Evolutionary conservation across 176 grass and related monocot genomes (phyloP).

Genomic region (Oryza brachyantha): DNA sequence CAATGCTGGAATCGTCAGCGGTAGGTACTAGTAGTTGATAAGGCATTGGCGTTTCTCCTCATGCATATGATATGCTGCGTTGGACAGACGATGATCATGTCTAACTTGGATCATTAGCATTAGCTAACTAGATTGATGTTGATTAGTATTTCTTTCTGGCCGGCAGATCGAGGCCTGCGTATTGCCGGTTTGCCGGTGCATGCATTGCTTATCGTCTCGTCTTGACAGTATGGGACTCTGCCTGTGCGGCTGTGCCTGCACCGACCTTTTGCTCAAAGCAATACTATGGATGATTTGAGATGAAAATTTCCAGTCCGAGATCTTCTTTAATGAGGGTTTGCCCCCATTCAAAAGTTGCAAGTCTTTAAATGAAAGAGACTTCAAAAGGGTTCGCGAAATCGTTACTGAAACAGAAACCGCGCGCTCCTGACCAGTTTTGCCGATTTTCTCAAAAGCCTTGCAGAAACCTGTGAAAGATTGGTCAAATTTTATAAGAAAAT

Average conservation of each 20-base stretch:
- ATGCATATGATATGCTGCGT: background rate
- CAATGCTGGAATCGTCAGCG: background rate
- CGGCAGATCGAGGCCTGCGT: background rate
- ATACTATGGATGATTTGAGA: background rate
- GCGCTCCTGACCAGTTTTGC: no score
- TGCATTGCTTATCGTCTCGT: conserved; percentile 10
- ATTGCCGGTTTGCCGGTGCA: conserved; percentile 30
- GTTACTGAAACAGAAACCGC: no score
- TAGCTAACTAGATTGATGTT: background rate
- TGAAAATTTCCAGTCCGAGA: background rate
- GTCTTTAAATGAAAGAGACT: background rate
- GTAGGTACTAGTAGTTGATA: conserved; percentile 5
- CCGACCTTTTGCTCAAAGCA: background rate
- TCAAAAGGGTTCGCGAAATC: no score
- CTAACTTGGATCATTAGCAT: background rate
- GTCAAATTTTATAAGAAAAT: no score
- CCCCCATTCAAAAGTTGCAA: background rate
- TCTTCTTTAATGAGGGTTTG: background rate
- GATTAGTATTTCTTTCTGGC: conserved; percentile 9
- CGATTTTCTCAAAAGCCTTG: no score
- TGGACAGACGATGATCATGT: background rate
- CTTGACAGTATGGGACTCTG: background rate
- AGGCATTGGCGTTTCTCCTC: background rate
- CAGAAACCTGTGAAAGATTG: no score
- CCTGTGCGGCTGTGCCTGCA: background rate